Conservation (phyloP, 148 eudicot genomes). For the Rhododendron molle region DNA sequence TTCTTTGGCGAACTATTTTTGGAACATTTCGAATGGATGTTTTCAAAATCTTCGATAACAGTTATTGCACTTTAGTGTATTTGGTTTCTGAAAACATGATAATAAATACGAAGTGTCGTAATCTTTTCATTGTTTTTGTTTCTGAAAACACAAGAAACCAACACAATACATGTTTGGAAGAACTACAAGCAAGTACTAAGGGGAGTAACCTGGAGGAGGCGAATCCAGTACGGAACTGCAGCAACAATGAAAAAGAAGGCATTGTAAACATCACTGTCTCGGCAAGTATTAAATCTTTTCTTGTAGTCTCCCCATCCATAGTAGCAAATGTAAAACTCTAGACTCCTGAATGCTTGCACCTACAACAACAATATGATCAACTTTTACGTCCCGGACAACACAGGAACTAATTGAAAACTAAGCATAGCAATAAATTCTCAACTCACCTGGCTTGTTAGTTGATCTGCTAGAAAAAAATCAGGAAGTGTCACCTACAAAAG, state of each 20-base stretch:
- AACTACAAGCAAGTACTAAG: neutral
- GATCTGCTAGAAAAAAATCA: slow-evolving; percentile 51
- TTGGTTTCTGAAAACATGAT: neutral
- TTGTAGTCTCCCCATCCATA: slow-evolving; percentile 32
- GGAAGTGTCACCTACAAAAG: slow-evolving; percentile 39
- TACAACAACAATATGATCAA: slow-evolving; percentile 12
- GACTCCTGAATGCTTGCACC: slow-evolving; percentile 43
- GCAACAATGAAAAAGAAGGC: slow-evolving; percentile 69
- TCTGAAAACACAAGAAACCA: neutral
- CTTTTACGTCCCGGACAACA: neutral
- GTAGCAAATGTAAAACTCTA: slow-evolving; percentile 46
- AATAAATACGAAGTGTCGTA: neutral
- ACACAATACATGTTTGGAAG: neutral
- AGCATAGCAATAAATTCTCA: neutral
- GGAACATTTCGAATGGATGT: neutral
- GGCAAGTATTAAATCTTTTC: slow-evolving; percentile 42
- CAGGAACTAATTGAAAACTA: neutral
- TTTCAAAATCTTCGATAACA: neutral
- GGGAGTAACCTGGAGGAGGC: slow-evolving; percentile 66
- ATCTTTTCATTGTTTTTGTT: neutral
- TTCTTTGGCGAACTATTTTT: neutral
- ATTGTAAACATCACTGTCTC: slow-evolving; percentile 39
- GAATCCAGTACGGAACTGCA: slow-evolving; percentile 72
- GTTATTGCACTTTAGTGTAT: neutral
- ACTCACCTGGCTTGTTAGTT: slow-evolving; percentile 44